A percentile compares a stretch with the other conserved stretches of the same genome.
phyloP scores from a whole-genome alignment of 768 basidiomycete genomes.

The Phylloporus rhodoxanthus region DNA sequence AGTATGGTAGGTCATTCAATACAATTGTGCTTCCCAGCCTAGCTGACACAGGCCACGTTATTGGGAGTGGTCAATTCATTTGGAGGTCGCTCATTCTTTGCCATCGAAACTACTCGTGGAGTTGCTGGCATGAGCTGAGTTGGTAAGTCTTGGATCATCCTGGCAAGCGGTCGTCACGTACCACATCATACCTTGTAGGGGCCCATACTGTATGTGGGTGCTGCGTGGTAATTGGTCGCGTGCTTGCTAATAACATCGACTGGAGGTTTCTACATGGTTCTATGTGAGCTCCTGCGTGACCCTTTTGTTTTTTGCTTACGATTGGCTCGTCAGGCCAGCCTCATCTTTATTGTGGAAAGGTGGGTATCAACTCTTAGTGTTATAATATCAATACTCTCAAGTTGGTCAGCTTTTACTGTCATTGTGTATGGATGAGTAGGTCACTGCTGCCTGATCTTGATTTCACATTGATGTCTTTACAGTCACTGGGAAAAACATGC shows the following conservation, averaged over 20 bases:
- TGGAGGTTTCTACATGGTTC: background rate
- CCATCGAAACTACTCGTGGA: background rate
- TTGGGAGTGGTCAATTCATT: background rate
- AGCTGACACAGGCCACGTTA: background rate
- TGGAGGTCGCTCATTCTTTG: background rate
- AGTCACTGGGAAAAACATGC: constrained; percentile 17
- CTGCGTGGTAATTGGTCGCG: background rate
- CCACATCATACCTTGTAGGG: background rate
- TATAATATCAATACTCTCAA: background rate
- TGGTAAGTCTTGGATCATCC: background rate
- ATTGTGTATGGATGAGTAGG: constrained; percentile 14
- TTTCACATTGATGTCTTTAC: background rate
- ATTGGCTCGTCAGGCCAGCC: background rate
- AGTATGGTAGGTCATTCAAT: background rate
- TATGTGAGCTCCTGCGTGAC: background rate
- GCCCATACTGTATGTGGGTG: background rate
- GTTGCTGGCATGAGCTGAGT: background rate
- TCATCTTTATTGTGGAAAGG: constrained; percentile 1
- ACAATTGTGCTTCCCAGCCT: background rate
- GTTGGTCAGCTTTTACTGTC: constrained; percentile 10
- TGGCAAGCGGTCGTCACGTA: background rate
- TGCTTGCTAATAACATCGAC: background rate
- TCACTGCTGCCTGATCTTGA: background rate
- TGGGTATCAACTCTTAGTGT: background rate
- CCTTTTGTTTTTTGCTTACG: background rate